Evolutionary conservation across 2,329 filamentous ascomycete species (phyloP).

Genomic region (Clathrospora elynae): DNA sequence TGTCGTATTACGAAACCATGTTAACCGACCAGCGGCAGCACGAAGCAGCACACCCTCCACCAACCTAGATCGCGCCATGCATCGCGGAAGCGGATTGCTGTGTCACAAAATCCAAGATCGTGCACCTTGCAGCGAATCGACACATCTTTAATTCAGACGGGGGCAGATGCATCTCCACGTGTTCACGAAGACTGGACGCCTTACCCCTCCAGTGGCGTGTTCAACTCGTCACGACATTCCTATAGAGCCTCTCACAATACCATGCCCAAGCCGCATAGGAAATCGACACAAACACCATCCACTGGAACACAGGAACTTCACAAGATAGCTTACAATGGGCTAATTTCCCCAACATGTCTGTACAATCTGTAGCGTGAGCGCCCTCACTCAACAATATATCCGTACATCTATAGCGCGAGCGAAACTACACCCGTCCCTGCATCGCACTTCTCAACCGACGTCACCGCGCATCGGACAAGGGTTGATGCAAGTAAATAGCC

Average conservation of each 20-base stretch:
- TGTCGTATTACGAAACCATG: conserved; percentile 7
- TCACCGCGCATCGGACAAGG: too few species aligned
- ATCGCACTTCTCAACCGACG: too few species aligned
- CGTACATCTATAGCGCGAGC: too few species aligned
- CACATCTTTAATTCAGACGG: neutral
- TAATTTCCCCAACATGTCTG: too few species aligned
- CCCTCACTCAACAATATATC: too few species aligned
- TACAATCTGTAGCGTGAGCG: too few species aligned
- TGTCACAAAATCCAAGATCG: conserved; percentile 21
- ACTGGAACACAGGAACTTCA: too few species aligned
- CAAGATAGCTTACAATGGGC: too few species aligned
- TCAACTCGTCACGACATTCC: conserved; percentile 19
- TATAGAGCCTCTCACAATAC: neutral
- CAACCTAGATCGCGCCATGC: conserved; percentile 20
- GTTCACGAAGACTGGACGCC: conserved; percentile 13
- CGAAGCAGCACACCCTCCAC: conserved; percentile 24
- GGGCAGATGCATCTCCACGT: conserved; percentile 20
- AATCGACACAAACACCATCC: too few species aligned
- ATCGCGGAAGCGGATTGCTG: conserved; percentile 28
- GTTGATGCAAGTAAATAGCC: too few species aligned
- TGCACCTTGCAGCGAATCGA: conserved; percentile 21
- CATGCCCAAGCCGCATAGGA: too few species aligned
- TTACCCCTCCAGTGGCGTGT: conserved; percentile 4
- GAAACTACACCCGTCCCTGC: too few species aligned
- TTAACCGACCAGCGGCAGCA: conserved; percentile 20